Evolutionary conservation across 805 yeast species (phyloP), one percentile per base, ranked within the genome.

Genomic region (Zygosaccharomyces pseudorouxii): DNA sequence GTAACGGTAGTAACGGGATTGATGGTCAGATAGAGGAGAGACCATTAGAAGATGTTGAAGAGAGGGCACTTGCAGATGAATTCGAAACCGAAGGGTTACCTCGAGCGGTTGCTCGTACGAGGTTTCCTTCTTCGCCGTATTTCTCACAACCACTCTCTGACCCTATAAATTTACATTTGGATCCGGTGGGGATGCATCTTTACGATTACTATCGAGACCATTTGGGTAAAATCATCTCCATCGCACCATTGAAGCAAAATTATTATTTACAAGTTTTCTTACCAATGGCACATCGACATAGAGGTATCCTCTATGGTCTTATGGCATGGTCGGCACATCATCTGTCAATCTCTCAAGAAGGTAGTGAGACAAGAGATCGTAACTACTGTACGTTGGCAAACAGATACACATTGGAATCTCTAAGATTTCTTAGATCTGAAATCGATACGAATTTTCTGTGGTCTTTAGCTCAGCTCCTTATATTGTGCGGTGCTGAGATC

Each of bases 401-500:
- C 40, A 48, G 47, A 35, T 58, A 58, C 44, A 58, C 60, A 1
- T 40, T 55, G 31, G 45, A 51, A 33, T 56, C 60, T 8, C 45
- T 58, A 29, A 50, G 53, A 20, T 45, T 40, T 19, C 46, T 58
- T 20, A 45, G 53, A 16, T 38, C 51, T 16, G 44, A 41, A 33
- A 41, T 41, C 10, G 53, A 47, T 12, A 28, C 42, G 19, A 50
- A 42, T 20, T 55, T 53, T 16, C 49, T 58, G 23, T 51, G 51
- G 51, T 51, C 59, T 14, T 62, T 86, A 39, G 90, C 95, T 1
- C 78, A 83, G 14, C 70, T 84, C 46, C 66, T 86, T 52, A 78
- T 87, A 45, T 71, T 86, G 44, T 78, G 86, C 55, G 88, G 85
- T n/a, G 90, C 87, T 0, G 89, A 86, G 59, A 84, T 87, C 46